Evolutionary conservation across 2,329 filamentous ascomycete genomes (phyloP).

Genomic region (Xylariaceae sp.): DNA sequence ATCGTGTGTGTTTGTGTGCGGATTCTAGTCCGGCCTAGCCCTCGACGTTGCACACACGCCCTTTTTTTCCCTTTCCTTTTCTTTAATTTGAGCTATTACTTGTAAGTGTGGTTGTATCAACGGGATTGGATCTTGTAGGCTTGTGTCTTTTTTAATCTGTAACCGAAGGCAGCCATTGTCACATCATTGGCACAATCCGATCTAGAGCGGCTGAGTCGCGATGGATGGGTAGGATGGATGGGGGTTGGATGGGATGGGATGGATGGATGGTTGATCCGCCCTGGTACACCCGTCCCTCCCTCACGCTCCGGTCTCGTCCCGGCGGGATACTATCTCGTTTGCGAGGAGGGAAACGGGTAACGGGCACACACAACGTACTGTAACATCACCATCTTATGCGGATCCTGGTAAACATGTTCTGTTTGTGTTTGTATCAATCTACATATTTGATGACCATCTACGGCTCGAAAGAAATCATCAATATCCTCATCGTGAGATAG

Average conservation of each 20-base stretch:
- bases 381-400: not conserved
- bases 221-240: not conserved
- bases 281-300: not conserved
- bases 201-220: conserved; percentile 2
- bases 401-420: not conserved
- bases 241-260: too few species aligned
- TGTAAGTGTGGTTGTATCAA: not conserved
- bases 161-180: conserved; percentile 2
- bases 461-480: too few species aligned
- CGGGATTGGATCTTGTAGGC: not conserved
- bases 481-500: not conserved
- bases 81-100: conserved; percentile 6
- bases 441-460: too few species aligned
- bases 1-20: not conserved
- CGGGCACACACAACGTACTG: not conserved
- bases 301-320: not conserved
- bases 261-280: not conserved
- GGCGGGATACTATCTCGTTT: not conserved
- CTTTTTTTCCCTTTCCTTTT: not conserved
- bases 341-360: not conserved
- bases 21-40: conserved; percentile 10
- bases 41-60: not conserved
- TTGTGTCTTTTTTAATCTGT: conserved; percentile 2
- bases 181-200: conserved; percentile 8
- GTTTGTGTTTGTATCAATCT: not conserved